Conservation (phyloP, 2,329 filamentous ascomycete genomes). For the Alternaria hordeiaustralica region DNA sequence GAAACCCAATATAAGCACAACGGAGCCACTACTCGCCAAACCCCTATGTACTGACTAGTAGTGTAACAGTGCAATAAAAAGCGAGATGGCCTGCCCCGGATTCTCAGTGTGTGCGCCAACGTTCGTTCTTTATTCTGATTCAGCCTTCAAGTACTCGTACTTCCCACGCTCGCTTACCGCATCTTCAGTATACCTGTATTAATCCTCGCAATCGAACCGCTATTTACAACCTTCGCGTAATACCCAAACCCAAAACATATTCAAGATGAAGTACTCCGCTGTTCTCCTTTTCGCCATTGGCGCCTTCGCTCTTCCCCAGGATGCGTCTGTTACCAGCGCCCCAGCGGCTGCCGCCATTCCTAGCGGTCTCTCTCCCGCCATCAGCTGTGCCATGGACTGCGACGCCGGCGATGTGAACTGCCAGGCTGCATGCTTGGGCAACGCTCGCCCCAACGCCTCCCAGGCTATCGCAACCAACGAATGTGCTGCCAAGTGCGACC, state of each 20-base stretch:
- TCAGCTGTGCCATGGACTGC: conserved; percentile 50
- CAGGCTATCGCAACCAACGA: conserved; percentile 59
- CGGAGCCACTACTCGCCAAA: conserved; percentile 4
- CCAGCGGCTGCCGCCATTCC: conserved; percentile 37
- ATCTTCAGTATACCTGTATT: conserved; percentile 18
- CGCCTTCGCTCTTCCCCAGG: conserved; percentile 52
- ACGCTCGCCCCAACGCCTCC: conserved; percentile 59
- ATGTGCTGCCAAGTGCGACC: conserved; percentile 60
- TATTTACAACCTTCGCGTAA: background rate
- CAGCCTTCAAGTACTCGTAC: conserved; percentile 9
- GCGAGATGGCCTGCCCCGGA: conserved; percentile 9
- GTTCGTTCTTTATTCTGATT: conserved; percentile 25
- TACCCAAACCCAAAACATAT: conserved; percentile 17
- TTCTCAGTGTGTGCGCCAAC: conserved; percentile 20
- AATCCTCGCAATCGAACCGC: conserved; percentile 17
- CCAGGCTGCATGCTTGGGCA: conserved; percentile 58
- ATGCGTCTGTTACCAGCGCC: conserved; percentile 46
- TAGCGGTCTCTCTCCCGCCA: conserved; percentile 31
- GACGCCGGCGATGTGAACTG: conserved; percentile 56
- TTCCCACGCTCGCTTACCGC: conserved; percentile 28
- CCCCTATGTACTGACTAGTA: conserved; percentile 13
- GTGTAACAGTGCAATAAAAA: conserved; percentile 16
- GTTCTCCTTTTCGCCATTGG: conserved; percentile 55
- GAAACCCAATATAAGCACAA: conserved; percentile 16
- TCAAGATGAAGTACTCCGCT: conserved; percentile 54